Base-by-base conservation (phyloP, 306 rosid species). In the Carpinus fangiana region DNA sequence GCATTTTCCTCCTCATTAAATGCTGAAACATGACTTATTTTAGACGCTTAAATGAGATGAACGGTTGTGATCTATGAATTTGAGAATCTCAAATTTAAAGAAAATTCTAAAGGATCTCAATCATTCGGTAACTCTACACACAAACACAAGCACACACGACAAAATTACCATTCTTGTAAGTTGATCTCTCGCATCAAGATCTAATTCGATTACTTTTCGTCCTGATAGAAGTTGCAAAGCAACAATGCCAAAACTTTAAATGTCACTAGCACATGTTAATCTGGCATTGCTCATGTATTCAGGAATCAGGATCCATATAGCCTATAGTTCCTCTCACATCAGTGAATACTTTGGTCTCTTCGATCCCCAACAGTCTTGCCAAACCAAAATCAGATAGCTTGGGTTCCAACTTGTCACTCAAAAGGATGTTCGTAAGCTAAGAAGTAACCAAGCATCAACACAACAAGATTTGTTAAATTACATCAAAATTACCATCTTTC, bases 231-330 rank as follows among this genome's bases (percentile, higher is more conserved):
- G 81, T 74, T 94, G 98, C 13, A 94, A 84, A 71, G 83, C 77
- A 71, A 94, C 97, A 75, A 92, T 90, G 7, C 98, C 97, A 55
- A 92, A 92, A 79, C 98, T 92, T 51, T 90, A 94, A 17, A 92
- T 76, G 68, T 94, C 97, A 85, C 98, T 94, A 0, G 94, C 93
- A 59, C 97, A 87, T 0, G 96, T 94, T 50, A 94, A 78, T 82
- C 89, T 89, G 66, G 97, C 94, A 81, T 89, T 92, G 76, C 89
- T 92, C 97, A 94, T 90, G 81, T 94, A 94, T 79, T 94, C 98
- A 3, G 98, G 98, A 94, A 78, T 94, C 98, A 3, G 98, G 98
- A 79, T 94, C 98, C 98, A 94, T 94, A 64, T 92, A 94, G 0
- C 98, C 98, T 80, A 90, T 89, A 23, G 97, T 94, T 84, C 98